phyloP scores from a whole-genome alignment of 352 stramenopile species.

The Phytophthora fragariaefolia region DNA sequence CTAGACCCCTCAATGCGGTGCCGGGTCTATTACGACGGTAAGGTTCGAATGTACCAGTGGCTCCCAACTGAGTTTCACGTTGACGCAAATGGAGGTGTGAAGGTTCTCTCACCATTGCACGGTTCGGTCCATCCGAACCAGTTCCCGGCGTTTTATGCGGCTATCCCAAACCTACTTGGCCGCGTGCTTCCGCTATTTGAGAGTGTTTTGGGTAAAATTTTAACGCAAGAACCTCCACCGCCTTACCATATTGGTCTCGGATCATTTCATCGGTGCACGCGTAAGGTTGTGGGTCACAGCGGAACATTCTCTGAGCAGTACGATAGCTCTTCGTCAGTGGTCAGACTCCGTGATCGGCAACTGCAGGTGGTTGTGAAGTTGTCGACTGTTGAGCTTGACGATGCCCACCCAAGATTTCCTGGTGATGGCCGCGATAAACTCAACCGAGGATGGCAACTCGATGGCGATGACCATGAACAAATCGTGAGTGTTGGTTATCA shows the following conservation, averaged over 20 bases:
- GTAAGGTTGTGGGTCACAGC: no score
- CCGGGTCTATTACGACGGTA: conserved; percentile 5
- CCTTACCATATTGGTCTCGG: conserved; percentile 10
- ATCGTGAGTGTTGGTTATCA: conserved; percentile 24
- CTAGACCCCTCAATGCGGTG: conserved; percentile 20
- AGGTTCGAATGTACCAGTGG: conserved; percentile 15
- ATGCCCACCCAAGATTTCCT: conserved; percentile 3
- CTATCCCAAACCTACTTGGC: conserved; percentile 5
- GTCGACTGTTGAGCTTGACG: conserved; percentile 14
- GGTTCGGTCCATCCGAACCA: conserved; percentile 20
- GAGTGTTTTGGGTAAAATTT: conserved; percentile 13
- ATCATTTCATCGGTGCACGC: neutral
- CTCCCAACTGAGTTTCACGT: conserved; percentile 26
- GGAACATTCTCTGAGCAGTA: neutral
- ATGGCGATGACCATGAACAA: conserved; percentile 19
- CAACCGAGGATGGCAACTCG: conserved; percentile 20
- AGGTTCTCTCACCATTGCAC: conserved; percentile 12
- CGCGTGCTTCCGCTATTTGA: conserved; percentile 20
- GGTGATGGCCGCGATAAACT: neutral
- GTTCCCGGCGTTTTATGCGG: conserved; percentile 9
- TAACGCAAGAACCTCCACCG: conserved; percentile 2
- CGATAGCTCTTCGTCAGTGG: no score
- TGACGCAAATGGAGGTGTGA: conserved; percentile 2
- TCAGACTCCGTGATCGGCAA: conserved; percentile 6
- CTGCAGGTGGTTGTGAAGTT: conserved; percentile 23